Evolutionary conservation across 306 rosid species (phyloP).

Genomic region (Rosa persica): DNA sequence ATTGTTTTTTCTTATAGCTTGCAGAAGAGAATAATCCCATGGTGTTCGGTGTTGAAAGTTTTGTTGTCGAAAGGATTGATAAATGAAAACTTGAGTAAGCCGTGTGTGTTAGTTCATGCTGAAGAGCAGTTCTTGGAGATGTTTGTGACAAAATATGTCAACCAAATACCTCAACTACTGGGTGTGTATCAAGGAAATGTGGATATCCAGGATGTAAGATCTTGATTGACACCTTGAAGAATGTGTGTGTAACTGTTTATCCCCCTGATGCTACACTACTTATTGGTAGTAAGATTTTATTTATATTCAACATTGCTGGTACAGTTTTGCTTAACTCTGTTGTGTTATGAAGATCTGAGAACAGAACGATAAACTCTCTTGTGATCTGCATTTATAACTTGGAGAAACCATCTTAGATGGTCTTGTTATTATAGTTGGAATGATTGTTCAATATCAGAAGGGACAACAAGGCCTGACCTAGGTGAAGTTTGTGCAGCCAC

Average conservation of each 20-base stretch:
- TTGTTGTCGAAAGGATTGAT: constrained; percentile 32
- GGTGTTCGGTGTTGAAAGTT: constrained; percentile 28
- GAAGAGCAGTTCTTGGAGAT: constrained; percentile 23
- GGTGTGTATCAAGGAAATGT: neutral
- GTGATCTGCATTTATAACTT: no score
- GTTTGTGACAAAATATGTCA: constrained; percentile 20
- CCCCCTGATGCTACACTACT: neutral
- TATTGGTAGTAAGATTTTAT: neutral
- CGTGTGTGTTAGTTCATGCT: accelerated
- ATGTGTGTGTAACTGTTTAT: neutral
- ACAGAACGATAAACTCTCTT: no score
- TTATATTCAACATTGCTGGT: neutral
- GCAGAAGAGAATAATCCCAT: constrained; percentile 41
- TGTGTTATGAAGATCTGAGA: neutral
- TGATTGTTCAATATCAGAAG: no score
- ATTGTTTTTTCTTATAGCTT: constrained; percentile 14
- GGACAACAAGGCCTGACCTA: no score
- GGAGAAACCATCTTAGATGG: no score
- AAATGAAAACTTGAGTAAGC: neutral
- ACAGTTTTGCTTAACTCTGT: neutral
- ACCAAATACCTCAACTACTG: neutral
- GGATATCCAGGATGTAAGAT: neutral
- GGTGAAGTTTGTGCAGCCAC: no score
- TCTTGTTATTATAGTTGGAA: no score
- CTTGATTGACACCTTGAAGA: neutral